These are phyloP conservation scores for Candida oleophila DNA, from an alignment of 805 yeast species.

Conservation along the genomic window DNA sequence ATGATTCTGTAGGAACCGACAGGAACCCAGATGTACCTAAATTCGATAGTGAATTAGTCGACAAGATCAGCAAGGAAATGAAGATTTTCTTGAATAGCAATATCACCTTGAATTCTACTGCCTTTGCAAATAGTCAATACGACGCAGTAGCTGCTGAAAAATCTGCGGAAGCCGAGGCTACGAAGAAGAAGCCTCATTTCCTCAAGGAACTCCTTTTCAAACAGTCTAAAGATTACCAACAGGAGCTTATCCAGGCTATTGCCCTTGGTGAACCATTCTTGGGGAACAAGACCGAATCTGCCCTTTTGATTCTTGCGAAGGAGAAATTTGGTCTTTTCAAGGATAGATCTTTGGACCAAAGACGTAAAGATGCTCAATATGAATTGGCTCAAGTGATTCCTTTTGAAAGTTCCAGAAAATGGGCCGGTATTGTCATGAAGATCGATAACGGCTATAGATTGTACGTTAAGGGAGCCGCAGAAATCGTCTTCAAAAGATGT, in stretches of 20 bases:
- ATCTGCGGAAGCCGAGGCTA: conserved; percentile 24
- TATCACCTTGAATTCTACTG: conserved; percentile 79
- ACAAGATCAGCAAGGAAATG: conserved; percentile 19
- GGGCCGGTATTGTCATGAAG: conserved; percentile 79
- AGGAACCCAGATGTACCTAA: conserved; percentile 5
- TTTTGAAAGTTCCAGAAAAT: conserved; percentile 88
- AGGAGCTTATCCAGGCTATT: conserved; percentile 11
- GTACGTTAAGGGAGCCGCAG: conserved; percentile 92
- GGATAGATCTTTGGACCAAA: conserved; percentile 43
- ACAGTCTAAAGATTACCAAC: conserved; percentile 8
- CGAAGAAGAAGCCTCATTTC: conserved; percentile 31
- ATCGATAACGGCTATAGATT: conserved; percentile 53
- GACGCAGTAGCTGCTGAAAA: conserved; percentile 31
- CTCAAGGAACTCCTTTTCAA: conserved; percentile 23
- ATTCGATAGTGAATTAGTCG: conserved; percentile 21
- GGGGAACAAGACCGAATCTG: conserved; percentile 95
- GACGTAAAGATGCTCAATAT: conserved; percentile 19
- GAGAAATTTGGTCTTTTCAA: conserved; percentile 49
- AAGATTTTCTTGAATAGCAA: conserved; percentile 45
- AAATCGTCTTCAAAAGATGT: conserved; percentile 69
- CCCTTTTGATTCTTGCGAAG: conserved; percentile 69
- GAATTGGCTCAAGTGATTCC: conserved; percentile 73
- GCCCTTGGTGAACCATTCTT: conserved; percentile 57
- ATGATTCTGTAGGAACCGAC: conserved; percentile 36
- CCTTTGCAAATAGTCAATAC: conserved; percentile 69